phyloP scores from a whole-genome alignment of 768 basidiomycete genomes.

The Leucocoprinus birnbaumii region DNA sequence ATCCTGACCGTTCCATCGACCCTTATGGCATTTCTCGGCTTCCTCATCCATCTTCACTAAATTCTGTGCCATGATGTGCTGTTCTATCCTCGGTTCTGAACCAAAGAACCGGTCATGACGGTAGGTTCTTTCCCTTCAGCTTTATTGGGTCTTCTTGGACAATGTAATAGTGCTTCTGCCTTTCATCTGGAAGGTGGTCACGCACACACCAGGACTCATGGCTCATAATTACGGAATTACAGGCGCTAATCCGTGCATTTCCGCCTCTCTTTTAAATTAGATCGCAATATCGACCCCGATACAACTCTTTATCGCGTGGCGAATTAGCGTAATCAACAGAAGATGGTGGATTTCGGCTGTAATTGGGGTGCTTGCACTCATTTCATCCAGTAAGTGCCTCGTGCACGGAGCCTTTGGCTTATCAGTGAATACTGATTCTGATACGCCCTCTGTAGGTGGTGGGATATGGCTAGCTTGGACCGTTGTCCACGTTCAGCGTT shows the following conservation, averaged over 20 bases:
- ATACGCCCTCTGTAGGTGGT: constrained; percentile 21
- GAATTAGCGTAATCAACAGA: constrained; percentile 31
- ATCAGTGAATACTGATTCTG: not conserved
- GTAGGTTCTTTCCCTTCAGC: constrained; percentile 17
- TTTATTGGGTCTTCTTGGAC: too few species aligned
- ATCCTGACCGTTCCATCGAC: too few species aligned
- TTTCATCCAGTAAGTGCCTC: constrained; percentile 26
- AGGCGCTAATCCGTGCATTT: too few species aligned
- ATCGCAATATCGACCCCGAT: constrained; percentile 37
- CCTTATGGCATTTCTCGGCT: too few species aligned
- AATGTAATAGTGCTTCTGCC: too few species aligned
- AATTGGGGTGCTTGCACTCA: constrained; percentile 24
- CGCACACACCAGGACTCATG: too few species aligned
- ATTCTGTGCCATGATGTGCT: too few species aligned
- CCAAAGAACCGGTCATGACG: constrained; percentile 30
- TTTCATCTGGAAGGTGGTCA: too few species aligned
- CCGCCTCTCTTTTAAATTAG: constrained; percentile 15
- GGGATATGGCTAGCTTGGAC: constrained; percentile 28
- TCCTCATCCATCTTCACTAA: too few species aligned
- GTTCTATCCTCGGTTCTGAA: not conserved
- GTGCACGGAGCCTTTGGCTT: not conserved
- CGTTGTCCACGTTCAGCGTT: constrained; percentile 22
- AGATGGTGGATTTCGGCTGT: constrained; percentile 21
- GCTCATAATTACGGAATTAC: too few species aligned
- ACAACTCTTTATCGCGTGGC: constrained; percentile 40